Percentiles rank a stretch among this genome's conserved stretches.
Evolutionary conservation across 2,329 filamentous ascomycete genomes (phyloP).

Genomic region (Mycogone perniciosa): DNA sequence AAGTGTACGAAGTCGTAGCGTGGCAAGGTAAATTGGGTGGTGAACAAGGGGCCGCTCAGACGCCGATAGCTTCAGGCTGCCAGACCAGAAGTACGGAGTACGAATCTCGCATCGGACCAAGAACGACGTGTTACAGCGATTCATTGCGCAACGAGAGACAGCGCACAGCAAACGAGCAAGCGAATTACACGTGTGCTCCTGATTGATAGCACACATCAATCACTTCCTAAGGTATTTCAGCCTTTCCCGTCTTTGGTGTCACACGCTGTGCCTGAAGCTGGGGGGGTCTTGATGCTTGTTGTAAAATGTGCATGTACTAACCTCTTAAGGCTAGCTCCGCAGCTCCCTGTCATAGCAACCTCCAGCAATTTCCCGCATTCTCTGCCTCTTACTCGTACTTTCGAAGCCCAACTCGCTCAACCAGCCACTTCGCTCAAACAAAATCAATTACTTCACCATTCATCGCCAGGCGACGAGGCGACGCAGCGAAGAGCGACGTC

Average conservation of each 20-base stretch:
- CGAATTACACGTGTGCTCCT: not conserved
- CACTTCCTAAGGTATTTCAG: not conserved
- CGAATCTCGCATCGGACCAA: too few relatives aligned
- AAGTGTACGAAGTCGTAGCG: too few relatives aligned
- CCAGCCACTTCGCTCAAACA: conserved; percentile 10
- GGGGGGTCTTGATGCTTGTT: not conserved
- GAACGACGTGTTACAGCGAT: not conserved
- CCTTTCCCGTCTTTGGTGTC: conserved; percentile 1
- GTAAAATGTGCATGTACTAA: conserved; percentile 6
- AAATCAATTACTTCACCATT: conserved; percentile 3
- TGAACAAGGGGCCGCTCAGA: too few relatives aligned
- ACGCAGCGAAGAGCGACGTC: not conserved
- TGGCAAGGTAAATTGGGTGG: too few relatives aligned
- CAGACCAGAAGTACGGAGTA: too few relatives aligned
- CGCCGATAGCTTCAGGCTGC: too few relatives aligned
- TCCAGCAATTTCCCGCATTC: conserved; percentile 33
- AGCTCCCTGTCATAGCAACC: conserved; percentile 24
- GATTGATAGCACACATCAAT: not conserved
- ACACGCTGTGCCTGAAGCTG: not conserved
- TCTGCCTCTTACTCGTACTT: conserved; percentile 11
- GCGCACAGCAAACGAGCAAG: not conserved
- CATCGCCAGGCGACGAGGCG: conserved; percentile 14
- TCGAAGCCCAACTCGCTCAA: conserved; percentile 1
- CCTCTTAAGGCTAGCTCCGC: conserved; percentile 17
- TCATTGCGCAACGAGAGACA: not conserved